These are phyloP conservation scores for Calvatia gigantea DNA, from an alignment of 768 basidiomycete genomes.

Conservation along the genomic window DNA sequence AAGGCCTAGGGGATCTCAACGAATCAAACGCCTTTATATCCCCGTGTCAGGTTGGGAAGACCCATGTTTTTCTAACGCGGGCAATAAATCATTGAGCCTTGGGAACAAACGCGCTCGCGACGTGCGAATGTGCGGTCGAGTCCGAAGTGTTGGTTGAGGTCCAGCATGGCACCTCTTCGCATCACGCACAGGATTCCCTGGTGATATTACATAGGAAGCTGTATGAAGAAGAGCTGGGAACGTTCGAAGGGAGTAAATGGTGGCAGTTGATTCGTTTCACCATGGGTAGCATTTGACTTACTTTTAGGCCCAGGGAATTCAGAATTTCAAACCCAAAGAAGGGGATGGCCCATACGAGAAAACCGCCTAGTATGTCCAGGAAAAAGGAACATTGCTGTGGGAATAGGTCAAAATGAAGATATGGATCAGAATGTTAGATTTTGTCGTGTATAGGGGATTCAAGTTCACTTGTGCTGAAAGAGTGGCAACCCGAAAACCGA, in stretches of 20 bases:
- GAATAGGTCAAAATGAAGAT: too few relatives aligned
- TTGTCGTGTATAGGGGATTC: too few relatives aligned
- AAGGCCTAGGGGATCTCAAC: background rate
- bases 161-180: background rate
- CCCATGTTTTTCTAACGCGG: too few relatives aligned
- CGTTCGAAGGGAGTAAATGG: background rate
- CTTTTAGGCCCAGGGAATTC: conserved; percentile 5
- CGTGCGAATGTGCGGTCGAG: background rate
- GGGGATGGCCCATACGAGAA: background rate
- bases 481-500: too few relatives aligned
- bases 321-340: background rate
- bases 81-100: background rate
- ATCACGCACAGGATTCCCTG: background rate
- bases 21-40: too few relatives aligned
- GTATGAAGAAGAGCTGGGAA: background rate
- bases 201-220: background rate
- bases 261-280: background rate
- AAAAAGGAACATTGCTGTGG: too few relatives aligned
- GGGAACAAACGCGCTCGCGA: too few relatives aligned
- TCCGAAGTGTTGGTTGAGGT: background rate
- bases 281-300: background rate
- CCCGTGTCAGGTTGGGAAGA: too few relatives aligned
- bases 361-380: background rate
- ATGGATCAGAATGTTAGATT: too few relatives aligned
- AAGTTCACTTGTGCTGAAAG: too few relatives aligned